Percentiles rank a stretch among this genome's conserved stretches.
phyloP scores from a whole-genome alignment of 2,329 filamentous ascomycete genomes.

The Aspergillus tubingensis region DNA sequence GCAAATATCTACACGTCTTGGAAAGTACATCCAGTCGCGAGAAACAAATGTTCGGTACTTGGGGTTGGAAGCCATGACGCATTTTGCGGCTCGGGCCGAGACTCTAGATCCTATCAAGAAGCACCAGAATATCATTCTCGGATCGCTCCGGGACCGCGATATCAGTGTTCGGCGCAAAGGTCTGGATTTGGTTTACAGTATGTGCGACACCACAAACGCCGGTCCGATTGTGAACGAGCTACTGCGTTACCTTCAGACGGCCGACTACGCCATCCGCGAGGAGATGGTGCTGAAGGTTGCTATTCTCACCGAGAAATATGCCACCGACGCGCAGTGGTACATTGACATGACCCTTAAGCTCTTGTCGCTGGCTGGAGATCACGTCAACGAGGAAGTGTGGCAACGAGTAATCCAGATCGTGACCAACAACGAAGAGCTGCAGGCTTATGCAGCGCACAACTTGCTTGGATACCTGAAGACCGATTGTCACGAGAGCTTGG shows the following conservation, averaged over 20 bases:
- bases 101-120: slow-evolving; percentile 97
- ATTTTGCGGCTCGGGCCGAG: slow-evolving; percentile 89
- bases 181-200: slow-evolving; percentile 95
- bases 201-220: slow-evolving; percentile 96
- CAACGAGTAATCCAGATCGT: slow-evolving; percentile 98
- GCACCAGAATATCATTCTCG: slow-evolving; percentile 93
- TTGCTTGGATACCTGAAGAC: slow-evolving; percentile 89
- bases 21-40: slow-evolving; percentile 93
- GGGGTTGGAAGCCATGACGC: slow-evolving; percentile 95
- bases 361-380: slow-evolving; percentile 94
- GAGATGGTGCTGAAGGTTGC: slow-evolving; percentile 99
- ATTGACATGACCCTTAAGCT: slow-evolving; percentile 94
- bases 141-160: slow-evolving; percentile 89
- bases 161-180: slow-evolving; percentile 97
- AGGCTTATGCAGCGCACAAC: slow-evolving; percentile 93
- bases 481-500: slow-evolving; percentile 92
- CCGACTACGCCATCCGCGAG: slow-evolving; percentile 95
- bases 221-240: slow-evolving; percentile 91
- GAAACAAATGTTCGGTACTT: slow-evolving; percentile 98
- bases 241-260: slow-evolving; percentile 89
- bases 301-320: slow-evolving; percentile 97
- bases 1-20: slow-evolving; percentile 86
- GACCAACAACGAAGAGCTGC: slow-evolving; percentile 97
- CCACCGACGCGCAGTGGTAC: slow-evolving; percentile 98
- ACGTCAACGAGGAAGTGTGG: slow-evolving; percentile 99